Base-by-base conservation (phyloP, 2,329 filamentous ascomycete genomes). In the Chaetomiaceae sp. region DNA sequence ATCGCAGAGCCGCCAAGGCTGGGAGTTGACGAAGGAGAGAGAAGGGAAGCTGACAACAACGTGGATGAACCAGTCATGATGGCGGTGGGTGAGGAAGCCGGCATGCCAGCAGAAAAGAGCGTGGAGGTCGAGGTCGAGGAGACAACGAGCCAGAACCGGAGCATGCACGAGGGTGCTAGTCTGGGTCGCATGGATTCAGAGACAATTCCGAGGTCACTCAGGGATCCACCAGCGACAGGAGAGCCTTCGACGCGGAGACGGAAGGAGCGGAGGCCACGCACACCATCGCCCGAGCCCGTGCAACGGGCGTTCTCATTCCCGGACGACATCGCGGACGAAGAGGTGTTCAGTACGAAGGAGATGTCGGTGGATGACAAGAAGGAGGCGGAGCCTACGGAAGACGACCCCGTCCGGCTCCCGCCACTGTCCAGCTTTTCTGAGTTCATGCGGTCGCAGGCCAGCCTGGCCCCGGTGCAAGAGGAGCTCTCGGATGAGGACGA, bases 381-480 rank as follows among this genome's bases (percentile, higher is more conserved):
- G 12, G 48, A 52, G 20, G 36, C 33, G 26, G 50, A 49, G 15
- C 14, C 44, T 27, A 39, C 49, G 34, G 37, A 42, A 26, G 49
- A 54, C 36, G 40, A 55, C 18, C 47, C 54, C 9, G 42, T 56
- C n/a, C 47, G 48, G 4, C 44, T 60, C 24, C 51, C 55, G 29
- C 50, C 47, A 15, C 60, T 56, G 37, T 54, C 49, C 52, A 62
- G 45, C 38, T 58, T 65, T 14, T 55, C 63, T 20, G 72, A 71
- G 34, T 66, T 70, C 47, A 64, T 67, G 47, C 67, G 68, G 38
- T 70, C 68, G 3, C 65, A 70, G 17, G 63, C 68, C 6, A 66
- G 69, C 45, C 63, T 81, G 38, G 67, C 76, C 4, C 71, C 74
- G 0, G 76, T 81, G 4, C 67, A 69, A 54, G 71, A 81, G 55